Percentiles rank a stretch among this genome's conserved stretches.
These are phyloP conservation scores for Tinospora cordifolia DNA, from an alignment of 164 flowering plant species.

Conservation along the genomic window DNA sequence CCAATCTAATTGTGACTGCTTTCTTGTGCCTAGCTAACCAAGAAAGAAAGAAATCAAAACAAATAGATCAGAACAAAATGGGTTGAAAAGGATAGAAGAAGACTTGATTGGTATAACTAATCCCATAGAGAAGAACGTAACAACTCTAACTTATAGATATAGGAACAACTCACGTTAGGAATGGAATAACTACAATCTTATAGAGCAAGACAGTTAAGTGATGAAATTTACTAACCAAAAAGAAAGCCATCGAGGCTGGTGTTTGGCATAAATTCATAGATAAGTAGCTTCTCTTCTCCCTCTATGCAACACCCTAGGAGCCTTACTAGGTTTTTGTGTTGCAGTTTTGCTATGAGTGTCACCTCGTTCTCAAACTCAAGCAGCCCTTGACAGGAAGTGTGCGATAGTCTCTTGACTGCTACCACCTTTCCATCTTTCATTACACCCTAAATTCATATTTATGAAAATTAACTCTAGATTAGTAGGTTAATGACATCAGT, in stretches of 20 bases:
- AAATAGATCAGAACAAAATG: no score
- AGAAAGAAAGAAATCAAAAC: no score
- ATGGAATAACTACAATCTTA: no score
- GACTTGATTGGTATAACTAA: no score
- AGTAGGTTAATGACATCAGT: background rate
- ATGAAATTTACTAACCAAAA: constrained; percentile 8
- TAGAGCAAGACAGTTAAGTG: background rate
- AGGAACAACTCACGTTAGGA: no score
- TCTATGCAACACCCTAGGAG: constrained; percentile 14
- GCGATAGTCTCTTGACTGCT: constrained; percentile 21
- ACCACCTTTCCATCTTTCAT: constrained; percentile 12
- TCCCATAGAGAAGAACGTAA: no score
- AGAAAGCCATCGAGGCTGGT: constrained; percentile 15
- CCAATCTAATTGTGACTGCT: constrained; percentile 21
- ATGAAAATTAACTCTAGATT: background rate
- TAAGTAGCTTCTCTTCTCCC: constrained; percentile 9
- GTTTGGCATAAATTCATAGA: constrained; percentile 20
- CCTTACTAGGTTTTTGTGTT: constrained; percentile 17
- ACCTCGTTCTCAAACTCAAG: constrained; percentile 20
- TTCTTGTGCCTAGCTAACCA: constrained; percentile 2
- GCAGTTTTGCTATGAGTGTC: constrained; percentile 14
- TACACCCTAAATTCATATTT: constrained; percentile 10
- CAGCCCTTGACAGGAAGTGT: constrained; percentile 13
- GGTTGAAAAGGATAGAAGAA: no score
- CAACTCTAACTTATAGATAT: no score